Conservation (phyloP, 2,329 filamentous ascomycete species). For the Colletotrichum endophyticum region DNA sequence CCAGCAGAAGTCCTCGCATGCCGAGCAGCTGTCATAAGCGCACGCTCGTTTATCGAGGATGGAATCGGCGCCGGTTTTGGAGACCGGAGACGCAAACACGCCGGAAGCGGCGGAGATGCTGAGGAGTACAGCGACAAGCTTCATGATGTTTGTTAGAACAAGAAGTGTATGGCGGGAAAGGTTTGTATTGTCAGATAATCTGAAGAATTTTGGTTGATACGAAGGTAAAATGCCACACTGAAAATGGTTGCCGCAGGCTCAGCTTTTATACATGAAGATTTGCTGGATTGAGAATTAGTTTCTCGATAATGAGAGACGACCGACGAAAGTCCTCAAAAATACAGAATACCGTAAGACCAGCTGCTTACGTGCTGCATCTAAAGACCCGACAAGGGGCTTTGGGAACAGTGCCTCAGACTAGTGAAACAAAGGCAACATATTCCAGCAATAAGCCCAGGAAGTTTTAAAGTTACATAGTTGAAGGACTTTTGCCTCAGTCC, state of each 20-base stretch:
- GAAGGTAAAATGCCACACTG: accelerated
- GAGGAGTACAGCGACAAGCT: neutral
- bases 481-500: neutral
- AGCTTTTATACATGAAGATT: neutral
- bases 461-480: neutral
- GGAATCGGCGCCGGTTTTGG: neutral
- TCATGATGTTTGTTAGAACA: neutral
- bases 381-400: neutral
- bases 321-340: neutral
- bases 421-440: neutral
- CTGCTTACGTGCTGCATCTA: neutral
- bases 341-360: neutral
- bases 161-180: neutral
- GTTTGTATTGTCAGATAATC: neutral
- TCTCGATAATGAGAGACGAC: too few species aligned
- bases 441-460: neutral
- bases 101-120: neutral
- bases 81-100: neutral
- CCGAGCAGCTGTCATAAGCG: neutral
- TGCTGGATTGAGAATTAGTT: neutral
- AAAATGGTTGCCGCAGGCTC: accelerated
- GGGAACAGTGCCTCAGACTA: neutral
- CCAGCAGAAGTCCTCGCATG: neutral
- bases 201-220: neutral
- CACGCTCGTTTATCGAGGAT: neutral